phyloP scores from a whole-genome alignment of 441 rosid species.

The Mallotus repandus region DNA sequence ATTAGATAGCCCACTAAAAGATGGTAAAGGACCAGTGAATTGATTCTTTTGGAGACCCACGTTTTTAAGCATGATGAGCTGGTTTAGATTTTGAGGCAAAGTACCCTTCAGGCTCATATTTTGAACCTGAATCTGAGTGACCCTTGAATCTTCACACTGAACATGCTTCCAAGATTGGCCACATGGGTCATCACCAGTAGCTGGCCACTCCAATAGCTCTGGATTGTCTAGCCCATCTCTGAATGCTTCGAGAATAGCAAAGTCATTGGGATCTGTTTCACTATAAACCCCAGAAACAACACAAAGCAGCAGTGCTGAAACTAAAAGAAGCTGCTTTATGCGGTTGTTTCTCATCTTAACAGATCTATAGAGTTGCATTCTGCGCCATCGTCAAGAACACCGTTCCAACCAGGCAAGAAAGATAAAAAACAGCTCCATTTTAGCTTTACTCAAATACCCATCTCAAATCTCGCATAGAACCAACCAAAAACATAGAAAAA shows the following conservation, averaged over 20 bases:
- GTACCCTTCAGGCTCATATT: slow-evolving; percentile 52
- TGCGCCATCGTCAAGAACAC: slow-evolving; percentile 12
- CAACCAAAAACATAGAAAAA: slow-evolving; percentile 2
- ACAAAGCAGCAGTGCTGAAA: slow-evolving; percentile 10
- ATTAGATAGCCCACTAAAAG: slow-evolving; percentile 49
- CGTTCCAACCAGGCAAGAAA: slow-evolving; percentile 1
- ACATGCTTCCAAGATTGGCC: slow-evolving; percentile 63
- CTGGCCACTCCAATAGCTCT: slow-evolving; percentile 67
- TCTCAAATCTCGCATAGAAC: slow-evolving; percentile 27
- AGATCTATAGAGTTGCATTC: slow-evolving; percentile 30
- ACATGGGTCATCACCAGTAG: slow-evolving; percentile 58
- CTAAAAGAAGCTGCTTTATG: slow-evolving; percentile 30
- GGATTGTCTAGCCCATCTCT: slow-evolving; percentile 62
- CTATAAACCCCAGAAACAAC: slow-evolving; percentile 31
- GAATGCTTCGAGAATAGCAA: slow-evolving; percentile 52
- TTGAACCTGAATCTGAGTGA: slow-evolving; percentile 67
- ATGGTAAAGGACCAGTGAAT: slow-evolving; percentile 57
- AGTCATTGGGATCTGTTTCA: slow-evolving; percentile 50
- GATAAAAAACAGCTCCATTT: slow-evolving; percentile 21
- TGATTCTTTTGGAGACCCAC: slow-evolving; percentile 61
- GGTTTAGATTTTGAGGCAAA: slow-evolving; percentile 59
- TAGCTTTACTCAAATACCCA: slow-evolving; percentile 26
- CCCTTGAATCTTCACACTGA: slow-evolving; percentile 43
- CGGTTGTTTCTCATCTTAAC: slow-evolving; percentile 32
- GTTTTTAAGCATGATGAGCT: slow-evolving; percentile 44